phyloP scores from a whole-genome alignment of 805 yeast species.

The Metschnikowia dekortorum region DNA sequence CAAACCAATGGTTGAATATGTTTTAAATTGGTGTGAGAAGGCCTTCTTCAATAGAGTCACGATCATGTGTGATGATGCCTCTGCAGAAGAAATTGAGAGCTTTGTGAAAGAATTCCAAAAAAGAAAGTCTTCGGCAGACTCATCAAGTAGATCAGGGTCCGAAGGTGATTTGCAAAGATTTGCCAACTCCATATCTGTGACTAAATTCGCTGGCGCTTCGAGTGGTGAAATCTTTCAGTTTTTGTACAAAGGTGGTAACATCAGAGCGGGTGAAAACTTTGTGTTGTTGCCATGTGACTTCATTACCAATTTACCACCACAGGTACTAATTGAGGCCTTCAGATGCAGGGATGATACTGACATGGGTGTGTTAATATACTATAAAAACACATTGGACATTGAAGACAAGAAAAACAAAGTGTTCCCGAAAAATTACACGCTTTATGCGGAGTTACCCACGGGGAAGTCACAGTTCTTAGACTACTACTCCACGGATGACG shows the following conservation, averaged over 20 bases:
- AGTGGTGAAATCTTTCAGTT: conserved; percentile 62
- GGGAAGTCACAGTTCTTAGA: conserved; percentile 59
- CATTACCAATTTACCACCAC: conserved; percentile 88
- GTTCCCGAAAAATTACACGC: conserved; percentile 62
- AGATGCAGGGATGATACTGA: conserved; percentile 66
- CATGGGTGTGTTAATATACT: conserved; percentile 72
- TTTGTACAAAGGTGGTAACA: conserved; percentile 38
- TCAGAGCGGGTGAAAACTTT: conserved; percentile 40
- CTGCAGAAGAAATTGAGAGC: conserved; percentile 42
- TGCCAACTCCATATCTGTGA: conserved; percentile 21
- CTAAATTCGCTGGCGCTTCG: conserved; percentile 21
- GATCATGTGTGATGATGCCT: conserved; percentile 52
- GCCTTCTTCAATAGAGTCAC: conserved; percentile 73
- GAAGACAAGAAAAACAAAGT: conserved; percentile 65
- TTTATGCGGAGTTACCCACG: conserved; percentile 48
- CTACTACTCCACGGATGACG: conserved; percentile 61
- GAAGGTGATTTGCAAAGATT: conserved; percentile 16
- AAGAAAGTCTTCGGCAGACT: conserved; percentile 24
- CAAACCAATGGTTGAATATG: conserved; percentile 81
- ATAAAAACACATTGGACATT: conserved; percentile 67
- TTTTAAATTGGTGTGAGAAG: conserved; percentile 86
- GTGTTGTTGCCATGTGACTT: conserved; percentile 94
- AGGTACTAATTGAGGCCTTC: conserved; percentile 77
- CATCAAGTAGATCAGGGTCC: conserved; percentile 14
- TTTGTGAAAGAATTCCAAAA: conserved; percentile 47